Conservation (phyloP, 2,329 filamentous ascomycete species). For the Ceratocystiopsis brevicomis region DNA sequence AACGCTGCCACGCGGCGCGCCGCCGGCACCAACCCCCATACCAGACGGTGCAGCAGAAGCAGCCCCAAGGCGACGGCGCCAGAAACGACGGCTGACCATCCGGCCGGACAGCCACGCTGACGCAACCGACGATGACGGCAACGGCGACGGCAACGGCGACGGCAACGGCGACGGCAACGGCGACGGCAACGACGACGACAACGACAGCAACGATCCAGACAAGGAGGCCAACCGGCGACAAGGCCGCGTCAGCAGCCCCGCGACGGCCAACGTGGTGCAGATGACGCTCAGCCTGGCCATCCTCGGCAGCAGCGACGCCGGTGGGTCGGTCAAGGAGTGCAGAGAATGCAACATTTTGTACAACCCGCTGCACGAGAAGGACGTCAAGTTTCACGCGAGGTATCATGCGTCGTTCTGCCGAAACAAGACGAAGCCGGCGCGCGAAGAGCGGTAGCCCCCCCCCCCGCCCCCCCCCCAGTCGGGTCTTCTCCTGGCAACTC, state of each 20-base stretch:
- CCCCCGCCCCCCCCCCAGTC: no score
- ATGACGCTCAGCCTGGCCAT: conserved; percentile 23
- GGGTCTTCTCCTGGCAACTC: background rate
- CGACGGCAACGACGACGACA: conserved; percentile 4
- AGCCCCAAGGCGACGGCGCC: background rate
- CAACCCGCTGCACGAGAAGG: conserved; percentile 25
- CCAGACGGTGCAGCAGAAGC: background rate
- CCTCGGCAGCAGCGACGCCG: conserved; percentile 11
- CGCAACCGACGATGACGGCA: background rate
- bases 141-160: background rate
- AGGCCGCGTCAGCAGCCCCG: no score
- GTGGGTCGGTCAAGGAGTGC: conserved; percentile 19
- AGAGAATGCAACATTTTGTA: conserved; percentile 25
- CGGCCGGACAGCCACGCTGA: conserved; percentile 2
- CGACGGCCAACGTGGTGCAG: conserved; percentile 14
- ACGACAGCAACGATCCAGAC: background rate
- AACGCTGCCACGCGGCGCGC: background rate
- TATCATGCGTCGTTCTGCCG: conserved; percentile 14
- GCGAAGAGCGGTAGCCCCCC: no score
- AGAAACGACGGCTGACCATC: conserved; percentile 9
- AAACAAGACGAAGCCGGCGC: background rate
- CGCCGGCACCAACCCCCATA: background rate
- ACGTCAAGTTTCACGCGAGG: conserved; percentile 22
- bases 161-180: no score
- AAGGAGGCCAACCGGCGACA: conserved; percentile 6